Evolutionary conservation across 2,329 filamentous ascomycete genomes (phyloP).

Genomic region (Colletotrichum plurivorum): DNA sequence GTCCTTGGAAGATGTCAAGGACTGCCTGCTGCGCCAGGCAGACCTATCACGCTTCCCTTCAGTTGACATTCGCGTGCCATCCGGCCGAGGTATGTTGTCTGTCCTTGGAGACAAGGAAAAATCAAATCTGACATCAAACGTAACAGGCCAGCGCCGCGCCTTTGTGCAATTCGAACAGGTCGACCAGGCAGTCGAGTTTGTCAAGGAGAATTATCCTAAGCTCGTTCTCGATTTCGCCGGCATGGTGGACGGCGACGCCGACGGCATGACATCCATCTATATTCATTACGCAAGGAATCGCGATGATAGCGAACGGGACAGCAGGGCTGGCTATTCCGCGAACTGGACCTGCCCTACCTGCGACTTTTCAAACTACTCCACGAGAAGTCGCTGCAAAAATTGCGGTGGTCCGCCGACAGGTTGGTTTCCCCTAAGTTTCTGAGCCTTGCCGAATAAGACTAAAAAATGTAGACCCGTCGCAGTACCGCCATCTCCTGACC

Average conservation of each 20-base stretch:
- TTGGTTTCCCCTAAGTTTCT: not conserved
- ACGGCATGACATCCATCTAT: slow-evolving; percentile 54
- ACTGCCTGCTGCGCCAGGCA: slow-evolving; percentile 51
- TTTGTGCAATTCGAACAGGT: slow-evolving; percentile 59
- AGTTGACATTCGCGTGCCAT: slow-evolving; percentile 56
- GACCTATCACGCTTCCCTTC: slow-evolving; percentile 53
- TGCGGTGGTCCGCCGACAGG: slow-evolving; percentile 47
- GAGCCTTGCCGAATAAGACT: not conserved
- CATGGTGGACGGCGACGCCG: slow-evolving; percentile 55
- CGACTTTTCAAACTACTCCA: slow-evolving; percentile 56
- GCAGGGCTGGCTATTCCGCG: slow-evolving; percentile 36
- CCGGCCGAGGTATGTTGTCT: slow-evolving; percentile 37
- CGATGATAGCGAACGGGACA: slow-evolving; percentile 49
- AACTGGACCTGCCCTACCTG: slow-evolving; percentile 54
- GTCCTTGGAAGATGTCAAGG: slow-evolving; percentile 65
- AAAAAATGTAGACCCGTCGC: slow-evolving; percentile 21
- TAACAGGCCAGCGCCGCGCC: slow-evolving; percentile 53
- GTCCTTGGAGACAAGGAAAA: not conserved
- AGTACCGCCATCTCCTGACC: slow-evolving; percentile 54
- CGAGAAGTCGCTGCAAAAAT: slow-evolving; percentile 54
- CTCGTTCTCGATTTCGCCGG: slow-evolving; percentile 53
- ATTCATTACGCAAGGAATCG: slow-evolving; percentile 58
- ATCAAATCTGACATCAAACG: not conserved
- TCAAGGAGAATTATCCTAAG: slow-evolving; percentile 59
- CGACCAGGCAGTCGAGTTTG: slow-evolving; percentile 56